Evolutionary conservation across 2,329 filamentous ascomycete species (phyloP).

Genomic region (Ophiognomonia clavigignenti-juglandacearum): DNA sequence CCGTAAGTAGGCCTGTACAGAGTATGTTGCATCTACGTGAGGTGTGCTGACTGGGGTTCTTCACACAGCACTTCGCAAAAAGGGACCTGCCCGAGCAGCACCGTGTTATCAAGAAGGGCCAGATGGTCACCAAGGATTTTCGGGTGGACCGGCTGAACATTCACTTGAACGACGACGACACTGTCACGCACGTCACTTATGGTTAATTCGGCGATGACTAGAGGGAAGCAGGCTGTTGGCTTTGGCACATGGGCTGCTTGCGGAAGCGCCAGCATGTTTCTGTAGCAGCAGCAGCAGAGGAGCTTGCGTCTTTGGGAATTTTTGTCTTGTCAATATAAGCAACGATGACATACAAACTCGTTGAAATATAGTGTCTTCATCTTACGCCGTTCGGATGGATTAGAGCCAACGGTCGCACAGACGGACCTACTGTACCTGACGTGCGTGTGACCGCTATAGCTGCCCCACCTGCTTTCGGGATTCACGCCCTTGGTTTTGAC

Average conservation of each 20-base stretch:
- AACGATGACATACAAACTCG: no score
- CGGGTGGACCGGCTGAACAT: conserved; percentile 52
- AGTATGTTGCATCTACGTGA: neutral
- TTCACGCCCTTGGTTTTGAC: conserved; percentile 9
- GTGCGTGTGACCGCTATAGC: neutral
- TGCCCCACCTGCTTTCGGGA: neutral
- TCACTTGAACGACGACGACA: conserved; percentile 55
- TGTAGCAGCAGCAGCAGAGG: no score
- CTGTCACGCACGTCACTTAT: conserved; percentile 53
- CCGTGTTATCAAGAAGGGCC: conserved; percentile 52
- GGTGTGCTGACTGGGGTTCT: neutral
- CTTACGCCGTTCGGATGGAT: no score
- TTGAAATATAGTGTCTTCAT: no score
- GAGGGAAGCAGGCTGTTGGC: neutral
- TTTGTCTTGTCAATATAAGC: no score
- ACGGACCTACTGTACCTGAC: no score
- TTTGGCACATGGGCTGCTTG: neutral
- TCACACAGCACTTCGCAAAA: conserved; percentile 53
- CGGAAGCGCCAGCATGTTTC: no score
- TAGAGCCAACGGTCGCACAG: no score
- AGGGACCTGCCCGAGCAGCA: conserved; percentile 52
- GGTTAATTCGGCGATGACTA: conserved; percentile 31
- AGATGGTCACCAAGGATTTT: conserved; percentile 55
- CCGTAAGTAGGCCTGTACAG: conserved; percentile 34
- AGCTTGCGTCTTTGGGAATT: no score